Base-by-base conservation (phyloP, 495 filamentous ascomycete species). In the Lophiostoma macrostomum region DNA sequence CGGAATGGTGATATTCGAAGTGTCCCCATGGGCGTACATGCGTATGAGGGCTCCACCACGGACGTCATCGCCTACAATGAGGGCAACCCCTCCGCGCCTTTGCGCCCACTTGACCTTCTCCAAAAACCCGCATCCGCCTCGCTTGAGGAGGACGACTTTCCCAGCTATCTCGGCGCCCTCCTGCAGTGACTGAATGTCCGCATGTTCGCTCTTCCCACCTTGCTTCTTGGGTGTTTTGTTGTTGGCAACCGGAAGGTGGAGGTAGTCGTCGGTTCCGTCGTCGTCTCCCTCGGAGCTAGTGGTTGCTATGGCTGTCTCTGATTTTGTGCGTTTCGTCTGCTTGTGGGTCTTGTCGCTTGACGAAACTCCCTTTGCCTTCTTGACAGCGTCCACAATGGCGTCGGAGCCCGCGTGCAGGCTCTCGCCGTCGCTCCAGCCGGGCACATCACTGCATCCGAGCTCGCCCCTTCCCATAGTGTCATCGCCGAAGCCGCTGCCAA, bases 21-120 rank as follows among this genome's bases (percentile, higher is more conserved):
- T 96, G 68, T 96, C 90, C 20, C 91, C 93, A 40, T 84, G 77
- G 7, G 93, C 94, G 69, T 95, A 97, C 93, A 99, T 99, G 49
- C 91, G 93, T 31, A 99, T 84, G 52, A 99, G 67, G 20, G 76
- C 78, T 10, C 89, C 91, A 29, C 91, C 88, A 47, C 85, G 82
- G 38, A 86, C 85, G 69, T 96, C 85, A 66, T 99, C 93, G 16
- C 93, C 93, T 5, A 99, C 91, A 63, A 99, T 93, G 53, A 99
- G 70, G 19, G 89, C 91, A 42, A 88, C 76, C 8, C 84, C 93
- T 7, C 93, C 93, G 58, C 93, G 80, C 37, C 90, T 78, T 68
- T 99, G 93, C 4, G 85, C 87, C 93, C 93, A 99, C 66, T 91
- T 90, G 49, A 90, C 89, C 69, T 99, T 99, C 62, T 97, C 91